phyloP scores from a whole-genome alignment of 306 rosid species.

The Argentina anserina region DNA sequence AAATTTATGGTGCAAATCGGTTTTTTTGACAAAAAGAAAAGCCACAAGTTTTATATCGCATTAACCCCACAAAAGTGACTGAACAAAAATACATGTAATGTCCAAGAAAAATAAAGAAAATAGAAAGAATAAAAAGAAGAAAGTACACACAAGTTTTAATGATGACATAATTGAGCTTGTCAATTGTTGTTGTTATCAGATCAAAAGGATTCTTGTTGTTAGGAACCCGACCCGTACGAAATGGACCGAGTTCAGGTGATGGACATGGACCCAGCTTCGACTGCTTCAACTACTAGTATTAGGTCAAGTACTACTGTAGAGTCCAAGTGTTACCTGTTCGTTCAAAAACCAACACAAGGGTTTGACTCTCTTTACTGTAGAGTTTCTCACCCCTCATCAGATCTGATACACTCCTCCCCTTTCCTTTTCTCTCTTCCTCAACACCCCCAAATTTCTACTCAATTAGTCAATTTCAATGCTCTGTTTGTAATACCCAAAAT shows the following conservation, averaged over 20 bases:
- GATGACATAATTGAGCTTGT: not conserved
- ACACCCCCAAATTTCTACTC: not conserved
- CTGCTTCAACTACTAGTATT: constrained; percentile 21
- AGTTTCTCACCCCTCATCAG: not conserved
- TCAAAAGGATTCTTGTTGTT: not conserved
- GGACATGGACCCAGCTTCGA: constrained; percentile 34
- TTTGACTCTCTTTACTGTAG: not conserved
- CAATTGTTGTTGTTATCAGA: no score
- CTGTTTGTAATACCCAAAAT: constrained; percentile 3
- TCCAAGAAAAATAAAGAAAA: not conserved
- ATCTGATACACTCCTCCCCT: constrained; percentile 9
- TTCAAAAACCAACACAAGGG: not conserved
- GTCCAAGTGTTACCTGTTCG: not conserved
- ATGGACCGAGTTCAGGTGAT: constrained; percentile 4
- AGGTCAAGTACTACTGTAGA: constrained; percentile 37
- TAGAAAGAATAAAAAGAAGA: not conserved
- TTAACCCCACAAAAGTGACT: no score
- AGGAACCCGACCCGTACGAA: constrained; percentile 16
- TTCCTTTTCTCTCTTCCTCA: not conserved
- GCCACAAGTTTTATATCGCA: no score
- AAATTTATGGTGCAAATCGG: no score
- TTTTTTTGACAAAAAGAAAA: no score
- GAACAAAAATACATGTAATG: no score
- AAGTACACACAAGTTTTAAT: not conserved
- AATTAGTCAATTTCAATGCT: constrained; percentile 4